Evolutionary conservation across 2,329 filamentous ascomycete species (phyloP).

Genomic region (Claviceps pazoutovae): DNA sequence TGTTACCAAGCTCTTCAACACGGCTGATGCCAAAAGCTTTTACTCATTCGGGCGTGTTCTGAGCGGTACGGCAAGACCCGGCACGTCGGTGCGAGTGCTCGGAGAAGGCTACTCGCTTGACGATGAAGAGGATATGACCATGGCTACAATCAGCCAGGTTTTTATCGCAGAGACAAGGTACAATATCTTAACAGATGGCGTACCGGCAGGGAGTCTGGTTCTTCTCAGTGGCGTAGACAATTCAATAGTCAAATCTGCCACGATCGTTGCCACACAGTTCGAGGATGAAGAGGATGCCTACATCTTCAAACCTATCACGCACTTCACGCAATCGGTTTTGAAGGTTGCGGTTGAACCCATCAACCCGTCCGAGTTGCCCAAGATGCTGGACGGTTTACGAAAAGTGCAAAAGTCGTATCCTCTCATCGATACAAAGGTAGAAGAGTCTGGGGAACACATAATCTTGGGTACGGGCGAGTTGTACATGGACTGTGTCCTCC

Average conservation of each 20-base stretch:
- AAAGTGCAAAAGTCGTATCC: slow-evolving; percentile 98
- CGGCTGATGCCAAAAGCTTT: slow-evolving; percentile 80
- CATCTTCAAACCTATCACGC: slow-evolving; percentile 83
- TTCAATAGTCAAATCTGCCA: slow-evolving; percentile 95
- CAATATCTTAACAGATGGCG: slow-evolving; percentile 78
- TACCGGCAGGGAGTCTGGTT: slow-evolving; percentile 88
- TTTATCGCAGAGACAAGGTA: slow-evolving; percentile 90
- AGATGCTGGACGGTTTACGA: slow-evolving; percentile 93
- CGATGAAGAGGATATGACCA: slow-evolving; percentile 93
- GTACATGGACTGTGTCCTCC: slow-evolving; percentile 99
- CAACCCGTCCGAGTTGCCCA: slow-evolving; percentile 92
- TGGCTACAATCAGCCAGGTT: slow-evolving; percentile 70
- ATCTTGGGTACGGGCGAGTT: slow-evolving; percentile 89
- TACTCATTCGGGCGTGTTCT: slow-evolving; percentile 82
- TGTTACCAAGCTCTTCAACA: slow-evolving; percentile 85
- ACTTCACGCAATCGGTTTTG: slow-evolving; percentile 95
- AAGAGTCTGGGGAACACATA: slow-evolving; percentile 94
- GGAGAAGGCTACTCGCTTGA: slow-evolving; percentile 93
- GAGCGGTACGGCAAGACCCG: slow-evolving; percentile 76
- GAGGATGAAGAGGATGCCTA: slow-evolving; percentile 84
- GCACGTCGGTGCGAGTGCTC: slow-evolving; percentile 74
- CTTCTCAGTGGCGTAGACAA: slow-evolving; percentile 90
- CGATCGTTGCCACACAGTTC: slow-evolving; percentile 65
- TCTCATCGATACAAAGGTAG: slow-evolving; percentile 88
- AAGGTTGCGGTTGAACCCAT: slow-evolving; percentile 97